Base-by-base conservation (phyloP, 2,329 filamentous ascomycete species). In the Fusarium nematophilum region DNA sequence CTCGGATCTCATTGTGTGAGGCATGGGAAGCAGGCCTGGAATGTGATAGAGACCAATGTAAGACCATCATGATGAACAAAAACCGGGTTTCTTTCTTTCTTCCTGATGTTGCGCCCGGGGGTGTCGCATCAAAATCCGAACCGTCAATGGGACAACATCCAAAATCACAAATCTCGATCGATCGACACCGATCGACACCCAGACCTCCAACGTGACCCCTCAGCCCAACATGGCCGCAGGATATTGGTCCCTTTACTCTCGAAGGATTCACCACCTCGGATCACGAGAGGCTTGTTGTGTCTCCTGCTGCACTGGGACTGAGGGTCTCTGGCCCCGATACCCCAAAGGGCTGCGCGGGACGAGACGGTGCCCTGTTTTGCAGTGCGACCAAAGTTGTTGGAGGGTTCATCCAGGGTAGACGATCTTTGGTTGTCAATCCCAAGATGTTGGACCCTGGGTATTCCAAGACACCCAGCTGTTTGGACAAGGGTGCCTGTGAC, bases 101-200 rank as follows among this genome's bases (percentile, higher is more conserved):
- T 21, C 21, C 21, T 4, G 6, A 21, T 50, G 44, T 52, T 33
- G 51, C 38, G 42, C 33, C 33, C 21, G 6, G 21, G 6, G 21
- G 21, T 21, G 21, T 21, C 21, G 21, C 21, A 6, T 6, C 21
- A 33, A n/a, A n/a, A n/a, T n/a, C n/a, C n/a, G n/a, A n/a, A n/a
- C n/a, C n/a, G n/a, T n/a, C 2, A 33, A n/a, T 6, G 47, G 39
- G 36, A 38, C 4, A 21, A 25, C 11, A 47, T n/a, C 21, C 30
- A 36, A 40, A 27, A 50, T 65, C 57, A 55, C 23, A 33, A 62
- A 64, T 64, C 62, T 64, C 62, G 62, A 64, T 64, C 62, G 62
- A 64, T 64, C 62, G 61, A 49, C 61, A 48, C 36, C 37, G 61
- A 64, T 64, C 62, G 43, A 45, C 62, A 29, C 50, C 31, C 21